Evolutionary conservation across 495 filamentous ascomycete species (phyloP), one percentile per base, ranked within the genome.

Genomic region (Mycothermus thermophilus): DNA sequence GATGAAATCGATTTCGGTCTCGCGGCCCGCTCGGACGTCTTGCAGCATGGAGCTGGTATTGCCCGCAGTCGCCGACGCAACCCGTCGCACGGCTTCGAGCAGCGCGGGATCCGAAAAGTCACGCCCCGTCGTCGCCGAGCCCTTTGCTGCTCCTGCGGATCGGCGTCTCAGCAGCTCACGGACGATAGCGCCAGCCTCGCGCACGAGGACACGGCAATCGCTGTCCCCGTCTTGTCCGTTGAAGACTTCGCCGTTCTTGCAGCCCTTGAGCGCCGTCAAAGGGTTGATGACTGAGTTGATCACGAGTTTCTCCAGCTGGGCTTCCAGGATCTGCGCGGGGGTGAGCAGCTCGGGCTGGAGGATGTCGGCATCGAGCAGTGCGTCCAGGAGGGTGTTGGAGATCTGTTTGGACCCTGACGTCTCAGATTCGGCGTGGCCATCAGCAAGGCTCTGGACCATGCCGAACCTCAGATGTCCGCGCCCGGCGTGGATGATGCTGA

Each of bases 41-140:
- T 85, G 80, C 15, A 83, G 51, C 85, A 93, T 93, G 3, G 74
- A 77, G 47, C 79, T 85, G 24, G 65, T 67, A 49, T 93, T 88
- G 23, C 66, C 55, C 1, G 57, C 60, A 1, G 79, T 88, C 41
- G 64, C 67, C n/a, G 62, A 52, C 5, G 71, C 75, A 5, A 82
- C 64, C 1, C 12, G 24, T 12, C 41, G 37, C n/a, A 62, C 40
- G 39, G 56, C 46, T 0, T 16, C 9, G 1, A 37, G 24, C 10
- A 64, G 46, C 5, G 12, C 25, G 9, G 13, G 5, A 16, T 41
- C 36, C 4, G 55, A 48, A 27, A 59, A 57, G 3, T 15, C 46
- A 29, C 18, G 41, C 31, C 15, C 60, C 43, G 14, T 74, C 59
- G 1, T 74, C 68, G 33, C 71, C 49, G 18, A 2, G 15, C 19